These are phyloP conservation scores for Ampelomyces quisqualis DNA, from an alignment of 2,329 filamentous ascomycete species.

Conservation along the genomic window DNA sequence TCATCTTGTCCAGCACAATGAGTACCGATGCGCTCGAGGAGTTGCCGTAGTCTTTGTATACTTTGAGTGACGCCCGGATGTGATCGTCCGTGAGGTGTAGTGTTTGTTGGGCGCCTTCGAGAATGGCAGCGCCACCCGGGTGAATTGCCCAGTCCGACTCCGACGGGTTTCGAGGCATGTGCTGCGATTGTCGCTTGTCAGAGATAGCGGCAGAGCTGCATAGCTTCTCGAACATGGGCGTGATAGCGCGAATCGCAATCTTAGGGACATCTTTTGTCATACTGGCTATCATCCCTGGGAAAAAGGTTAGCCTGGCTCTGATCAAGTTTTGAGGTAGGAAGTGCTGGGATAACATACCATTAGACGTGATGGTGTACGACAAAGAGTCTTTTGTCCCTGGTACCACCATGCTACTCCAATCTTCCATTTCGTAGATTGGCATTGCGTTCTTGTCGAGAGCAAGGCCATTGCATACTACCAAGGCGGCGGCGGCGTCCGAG, in stretches of 20 bases:
- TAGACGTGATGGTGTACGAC: constrained; percentile 64
- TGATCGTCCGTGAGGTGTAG: constrained; percentile 63
- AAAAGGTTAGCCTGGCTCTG: neutral
- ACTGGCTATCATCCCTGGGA: constrained; percentile 20
- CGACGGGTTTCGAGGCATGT: constrained; percentile 42
- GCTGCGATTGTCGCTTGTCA: constrained; percentile 14
- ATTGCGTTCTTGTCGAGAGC: constrained; percentile 43
- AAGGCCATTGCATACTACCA: constrained; percentile 65
- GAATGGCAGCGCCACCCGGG: constrained; percentile 66
- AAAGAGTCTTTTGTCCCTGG: constrained; percentile 63
- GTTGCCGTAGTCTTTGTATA: constrained; percentile 69
- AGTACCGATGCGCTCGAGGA: constrained; percentile 68
- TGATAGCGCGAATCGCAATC: constrained; percentile 16
- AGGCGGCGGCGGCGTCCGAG: constrained; percentile 68
- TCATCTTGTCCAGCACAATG: constrained; percentile 63
- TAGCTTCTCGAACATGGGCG: constrained; percentile 39
- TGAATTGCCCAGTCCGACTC: constrained; percentile 75
- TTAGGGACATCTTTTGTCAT: constrained; percentile 28
- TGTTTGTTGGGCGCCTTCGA: constrained; percentile 61
- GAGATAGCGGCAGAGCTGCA: neutral
- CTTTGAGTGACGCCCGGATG: constrained; percentile 68
- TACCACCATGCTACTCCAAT: constrained; percentile 65
- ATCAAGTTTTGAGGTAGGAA: too few relatives aligned
- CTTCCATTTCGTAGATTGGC: constrained; percentile 60
- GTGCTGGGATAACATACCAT: constrained; percentile 48